Evolutionary conservation across 2,329 filamentous ascomycete genomes (phyloP), one percentile per base, ranked within the genome.

Genomic region (Mariannaea elegans): DNA sequence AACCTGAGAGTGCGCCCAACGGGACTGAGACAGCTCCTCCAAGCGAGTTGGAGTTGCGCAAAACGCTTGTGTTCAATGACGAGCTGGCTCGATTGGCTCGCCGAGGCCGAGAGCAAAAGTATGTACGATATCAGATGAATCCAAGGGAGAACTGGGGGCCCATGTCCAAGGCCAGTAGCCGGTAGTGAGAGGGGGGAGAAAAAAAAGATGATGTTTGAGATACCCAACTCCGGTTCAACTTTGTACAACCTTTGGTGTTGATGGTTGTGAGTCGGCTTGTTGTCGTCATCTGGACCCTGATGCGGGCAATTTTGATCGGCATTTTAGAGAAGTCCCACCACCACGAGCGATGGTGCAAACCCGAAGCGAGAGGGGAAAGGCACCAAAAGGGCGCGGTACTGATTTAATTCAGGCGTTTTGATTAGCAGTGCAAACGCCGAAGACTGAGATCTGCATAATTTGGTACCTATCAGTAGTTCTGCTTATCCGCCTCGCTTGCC

Each of bases 81-180:
- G 74, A 81, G 32, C 82, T 97, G 12, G 93, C 93, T 75, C 75
- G 81, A 54, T 82, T 97, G 12, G 94, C 55, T 10, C 65, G 94
- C 1, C 89, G 83, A 67, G 89, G 92, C 60, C 84, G 81, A 63
- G 84, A 86, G 59, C 89, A 86, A 73, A 90, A 89, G 65, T 82
- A 96, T 44, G 88, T 96, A 53, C 84, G 94, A 63, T 99, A 97
- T 76, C 95, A 97, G 79, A 79, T 89, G 61, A 98, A 98, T 73
- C 95, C 95, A 44, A 83, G 90, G 60, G 89, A 93, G 71, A 95
- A 98, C 75, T 99, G 95, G 95, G 95, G 95, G 0, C 95, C 95
- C 1, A 87, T 97, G 87, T 81, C 78, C 51, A 80, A 81, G 65
- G 85, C 85, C 23, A 82, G 75, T 65, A 80, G 79, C n/a, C 75